A percentile compares a stretch with the other conserved stretches of the same genome.
These are phyloP conservation scores for Acephala macrosclerotiorum DNA, from an alignment of 2,329 filamentous ascomycete species.

Conservation along the genomic window DNA sequence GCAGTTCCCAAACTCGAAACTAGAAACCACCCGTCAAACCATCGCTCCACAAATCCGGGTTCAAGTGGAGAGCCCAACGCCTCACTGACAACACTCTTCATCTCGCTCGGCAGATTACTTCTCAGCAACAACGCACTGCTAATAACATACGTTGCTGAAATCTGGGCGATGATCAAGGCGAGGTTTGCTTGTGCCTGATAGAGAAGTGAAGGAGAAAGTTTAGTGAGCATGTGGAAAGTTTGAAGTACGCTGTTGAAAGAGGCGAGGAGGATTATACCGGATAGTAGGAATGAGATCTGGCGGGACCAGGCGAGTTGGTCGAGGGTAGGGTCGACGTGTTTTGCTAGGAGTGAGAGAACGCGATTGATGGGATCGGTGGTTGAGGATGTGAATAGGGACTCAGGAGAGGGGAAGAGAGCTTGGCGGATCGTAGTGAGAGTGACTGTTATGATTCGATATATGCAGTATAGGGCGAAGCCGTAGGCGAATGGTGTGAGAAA, in stretches of 20 bases:
- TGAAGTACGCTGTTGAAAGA: constrained; percentile 86
- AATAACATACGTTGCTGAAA: constrained; percentile 86
- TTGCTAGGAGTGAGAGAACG: constrained; percentile 78
- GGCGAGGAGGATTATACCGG: constrained; percentile 81
- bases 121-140: constrained; percentile 78
- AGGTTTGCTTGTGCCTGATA: constrained; percentile 77
- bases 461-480: constrained; percentile 80
- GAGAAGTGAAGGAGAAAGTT: constrained; percentile 76
- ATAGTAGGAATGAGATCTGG: constrained; percentile 84
- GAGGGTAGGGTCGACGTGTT: constrained; percentile 83
- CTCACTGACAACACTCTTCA: constrained; percentile 79
- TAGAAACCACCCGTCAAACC: constrained; percentile 91
- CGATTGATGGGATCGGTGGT: constrained; percentile 85
- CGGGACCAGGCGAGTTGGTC: constrained; percentile 85
- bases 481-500: constrained; percentile 68
- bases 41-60: constrained; percentile 73
- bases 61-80: constrained; percentile 80
- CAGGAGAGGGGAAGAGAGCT: constrained; percentile 44
- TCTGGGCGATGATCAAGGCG: constrained; percentile 80
- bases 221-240: constrained; percentile 82
- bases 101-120: constrained; percentile 79
- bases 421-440: constrained; percentile 72
- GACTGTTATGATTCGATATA: constrained; percentile 82
- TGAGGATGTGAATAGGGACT: constrained; percentile 58
- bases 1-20: constrained; percentile 70